Conservation (phyloP, 2,329 filamentous ascomycete genomes). For the Amauroascus niger region DNA sequence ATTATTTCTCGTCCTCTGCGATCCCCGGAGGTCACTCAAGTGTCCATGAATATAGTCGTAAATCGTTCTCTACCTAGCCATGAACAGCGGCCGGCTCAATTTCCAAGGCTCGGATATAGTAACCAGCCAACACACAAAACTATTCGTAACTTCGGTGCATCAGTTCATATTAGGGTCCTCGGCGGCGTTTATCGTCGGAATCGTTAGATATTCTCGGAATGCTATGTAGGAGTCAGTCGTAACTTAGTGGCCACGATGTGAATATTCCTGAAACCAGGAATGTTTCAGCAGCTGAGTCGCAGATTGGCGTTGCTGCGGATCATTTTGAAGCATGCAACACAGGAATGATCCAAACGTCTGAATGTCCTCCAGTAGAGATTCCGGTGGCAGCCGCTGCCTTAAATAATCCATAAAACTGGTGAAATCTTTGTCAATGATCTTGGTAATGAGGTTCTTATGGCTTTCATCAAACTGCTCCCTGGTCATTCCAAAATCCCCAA, state of each 20-base stretch:
- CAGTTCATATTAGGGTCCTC: no score
- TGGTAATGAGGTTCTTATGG: constrained; percentile 10
- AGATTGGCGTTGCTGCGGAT: constrained; percentile 11
- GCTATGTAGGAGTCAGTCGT: no score
- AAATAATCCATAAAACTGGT: constrained; percentile 15
- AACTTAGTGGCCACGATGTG: not conserved
- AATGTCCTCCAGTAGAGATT: constrained; percentile 16
- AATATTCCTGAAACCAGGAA: constrained; percentile 11
- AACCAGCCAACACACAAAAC: no score
- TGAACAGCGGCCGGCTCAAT: no score
- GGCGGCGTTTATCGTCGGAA: no score
- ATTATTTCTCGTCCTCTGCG: no score
- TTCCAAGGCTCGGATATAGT: no score
- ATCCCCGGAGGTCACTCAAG: no score
- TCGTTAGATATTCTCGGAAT: no score
- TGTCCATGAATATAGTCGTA: no score
- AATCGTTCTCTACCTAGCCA: no score
- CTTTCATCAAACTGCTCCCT: constrained; percentile 14
- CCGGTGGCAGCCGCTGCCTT: constrained; percentile 13
- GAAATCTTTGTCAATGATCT: constrained; percentile 8
- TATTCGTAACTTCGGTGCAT: no score
- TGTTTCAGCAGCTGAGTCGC: constrained; percentile 11
- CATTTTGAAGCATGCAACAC: constrained; percentile 11
- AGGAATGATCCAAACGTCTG: constrained; percentile 12
- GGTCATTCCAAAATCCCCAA: constrained; percentile 16